Evolutionary conservation across 1,139 yeast genomes (phyloP), one percentile per base, ranked within the genome.

Genomic region (Pichia sp.): DNA sequence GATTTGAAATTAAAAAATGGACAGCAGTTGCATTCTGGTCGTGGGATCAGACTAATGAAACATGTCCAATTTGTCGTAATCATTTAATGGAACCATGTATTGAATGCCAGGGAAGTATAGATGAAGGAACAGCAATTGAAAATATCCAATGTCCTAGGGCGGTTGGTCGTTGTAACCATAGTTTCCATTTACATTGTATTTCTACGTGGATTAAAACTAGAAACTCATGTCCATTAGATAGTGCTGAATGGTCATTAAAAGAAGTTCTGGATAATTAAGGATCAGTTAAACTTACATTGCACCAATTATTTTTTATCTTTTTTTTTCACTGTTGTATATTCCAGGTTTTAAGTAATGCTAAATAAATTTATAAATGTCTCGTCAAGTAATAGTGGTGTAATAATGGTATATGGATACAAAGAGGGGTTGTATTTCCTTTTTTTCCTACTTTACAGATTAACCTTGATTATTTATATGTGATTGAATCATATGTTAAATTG

Each of bases 11-110:
- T 37, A 78, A 79, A 55, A 81, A 80, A 69, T 91, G 98, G 98
- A 88, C 96, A 14, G 97, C 98, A 0, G 98, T 93, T 40, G 97
- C 98, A 15, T 88, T 91, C 59, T 93, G 99, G 99, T 88, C 96
- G 1, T 93, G 98, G 98, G 97, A 79, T 72, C 70, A 58, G 74
- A 70, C 57, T 39, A 95, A 91, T 46, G 98, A 93, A 54, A 88
- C 87, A 43, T 93, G 99, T 69, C 97, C 99, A 34, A 93, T 93
- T 61, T 93, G 99, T 72, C 77, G 98, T 58, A 93, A 91, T 63
- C 97, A 91, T 64, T 75, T 91, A 54, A 93, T 93, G 99, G 99
- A 93, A 55, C 94, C 94, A 20, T 93, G 99, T 64, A 91, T 93
- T 52, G 98, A 89, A 61, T 93, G 99, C 61, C 46, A 49, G 56